Conservation (phyloP, 176 grass and related monocot species). For the Pontederia crassipes region DNA sequence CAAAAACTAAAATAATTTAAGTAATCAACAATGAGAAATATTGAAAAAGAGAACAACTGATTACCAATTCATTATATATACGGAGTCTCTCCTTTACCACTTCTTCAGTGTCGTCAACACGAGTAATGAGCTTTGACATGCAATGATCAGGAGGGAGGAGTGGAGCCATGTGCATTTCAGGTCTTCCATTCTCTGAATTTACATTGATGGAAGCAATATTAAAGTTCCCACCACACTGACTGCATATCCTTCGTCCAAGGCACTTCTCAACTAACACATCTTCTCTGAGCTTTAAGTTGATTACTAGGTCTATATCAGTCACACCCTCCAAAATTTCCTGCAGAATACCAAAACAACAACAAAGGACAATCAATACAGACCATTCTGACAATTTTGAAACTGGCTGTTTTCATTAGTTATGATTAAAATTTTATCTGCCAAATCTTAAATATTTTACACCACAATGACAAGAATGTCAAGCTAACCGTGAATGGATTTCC, state of each 20-base stretch:
- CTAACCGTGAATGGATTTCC: too few species aligned
- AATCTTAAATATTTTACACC: too few species aligned
- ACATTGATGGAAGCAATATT: conserved; percentile 84
- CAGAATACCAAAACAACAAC: conserved; percentile 3
- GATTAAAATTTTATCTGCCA: too few species aligned
- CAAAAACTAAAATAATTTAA: not conserved
- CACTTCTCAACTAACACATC: conserved; percentile 86
- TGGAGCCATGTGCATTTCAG: conserved; percentile 74
- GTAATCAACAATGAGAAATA: not conserved
- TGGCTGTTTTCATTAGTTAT: too few species aligned
- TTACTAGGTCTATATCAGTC: conserved; percentile 84
- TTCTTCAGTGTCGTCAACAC: conserved; percentile 80
- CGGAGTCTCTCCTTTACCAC: conserved; percentile 64
- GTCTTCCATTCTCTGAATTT: conserved; percentile 56
- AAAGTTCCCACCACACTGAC: conserved; percentile 70
- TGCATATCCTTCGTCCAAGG: conserved; percentile 84
- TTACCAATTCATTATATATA: conserved; percentile 84
- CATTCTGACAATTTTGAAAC: too few species aligned
- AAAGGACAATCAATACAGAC: not conserved
- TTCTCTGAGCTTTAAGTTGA: conserved; percentile 95
- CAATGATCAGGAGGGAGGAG: conserved; percentile 72
- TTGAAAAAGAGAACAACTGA: not conserved
- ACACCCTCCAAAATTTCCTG: conserved; percentile 83
- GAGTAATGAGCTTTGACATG: conserved; percentile 63
- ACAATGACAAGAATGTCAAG: too few species aligned